phyloP scores from a whole-genome alignment of 192 early-diverging fungal species.

The Coemansia sp. region DNA sequence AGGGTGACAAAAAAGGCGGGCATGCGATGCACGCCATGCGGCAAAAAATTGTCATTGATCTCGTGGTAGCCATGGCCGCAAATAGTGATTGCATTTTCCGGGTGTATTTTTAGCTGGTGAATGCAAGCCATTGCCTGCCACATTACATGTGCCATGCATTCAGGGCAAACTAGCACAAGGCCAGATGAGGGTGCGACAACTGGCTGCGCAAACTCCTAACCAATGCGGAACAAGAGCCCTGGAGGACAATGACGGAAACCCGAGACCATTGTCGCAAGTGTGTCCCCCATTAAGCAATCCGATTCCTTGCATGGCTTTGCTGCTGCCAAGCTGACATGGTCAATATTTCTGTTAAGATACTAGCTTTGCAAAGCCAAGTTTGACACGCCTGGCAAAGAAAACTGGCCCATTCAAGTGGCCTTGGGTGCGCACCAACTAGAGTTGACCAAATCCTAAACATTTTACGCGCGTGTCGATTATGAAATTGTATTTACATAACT shows the following conservation, averaged over 20 bases:
- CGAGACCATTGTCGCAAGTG: neutral
- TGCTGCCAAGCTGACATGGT: too few relatives aligned
- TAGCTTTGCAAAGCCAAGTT: too few relatives aligned
- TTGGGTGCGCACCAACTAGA: too few relatives aligned
- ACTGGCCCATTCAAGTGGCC: too few relatives aligned
- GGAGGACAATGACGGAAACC: neutral
- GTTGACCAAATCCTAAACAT: too few relatives aligned
- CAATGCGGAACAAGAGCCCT: neutral
- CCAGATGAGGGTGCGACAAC: neutral
- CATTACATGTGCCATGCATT: slow-evolving; percentile 5
- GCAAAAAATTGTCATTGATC: neutral
- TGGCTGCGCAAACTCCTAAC: slow-evolving; percentile 1
- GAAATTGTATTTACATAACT: too few relatives aligned
- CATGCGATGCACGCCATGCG: slow-evolving; percentile 4
- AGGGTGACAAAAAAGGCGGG: neutral
- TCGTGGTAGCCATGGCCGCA: neutral
- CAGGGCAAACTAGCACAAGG: neutral
- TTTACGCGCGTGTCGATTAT: too few relatives aligned
- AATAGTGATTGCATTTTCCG: too few relatives aligned
- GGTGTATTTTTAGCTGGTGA: neutral
- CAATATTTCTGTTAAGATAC: too few relatives aligned
- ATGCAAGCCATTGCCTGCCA: slow-evolving; percentile 5
- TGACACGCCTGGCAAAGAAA: too few relatives aligned
- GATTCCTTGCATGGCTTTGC: too few relatives aligned
- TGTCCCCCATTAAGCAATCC: neutral